phyloP scores from a whole-genome alignment of 495 filamentous ascomycete species.

The Aspergillus baeticus region DNA sequence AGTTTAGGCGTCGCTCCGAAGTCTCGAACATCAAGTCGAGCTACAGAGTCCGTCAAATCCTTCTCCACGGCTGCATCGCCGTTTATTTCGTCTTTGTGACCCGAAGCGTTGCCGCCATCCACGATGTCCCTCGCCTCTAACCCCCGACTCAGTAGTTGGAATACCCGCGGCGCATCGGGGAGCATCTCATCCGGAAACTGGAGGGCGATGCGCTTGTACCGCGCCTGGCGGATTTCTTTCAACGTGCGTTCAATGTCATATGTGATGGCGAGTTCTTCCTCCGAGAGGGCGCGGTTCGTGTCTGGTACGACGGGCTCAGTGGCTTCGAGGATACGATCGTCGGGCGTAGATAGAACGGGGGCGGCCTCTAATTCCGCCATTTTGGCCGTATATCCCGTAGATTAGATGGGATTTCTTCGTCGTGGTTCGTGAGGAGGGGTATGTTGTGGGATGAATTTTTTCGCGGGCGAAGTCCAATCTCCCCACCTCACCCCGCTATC shows the following conservation, averaged over 20 bases:
- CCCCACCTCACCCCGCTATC: slow-evolving; percentile 41
- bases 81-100: slow-evolving; percentile 1
- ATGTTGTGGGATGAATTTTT: slow-evolving; percentile 14
- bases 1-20: slow-evolving; percentile 50
- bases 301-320: slow-evolving; percentile 33
- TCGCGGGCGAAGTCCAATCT: slow-evolving; percentile 25
- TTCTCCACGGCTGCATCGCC: slow-evolving; percentile 22
- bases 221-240: slow-evolving; percentile 64
- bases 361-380: slow-evolving; percentile 49
- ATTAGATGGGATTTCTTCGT: background rate
- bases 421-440: background rate
- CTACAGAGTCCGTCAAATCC: slow-evolving; percentile 25
- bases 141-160: slow-evolving; percentile 62
- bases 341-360: slow-evolving; percentile 86
- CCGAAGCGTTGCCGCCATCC: slow-evolving; percentile 11
- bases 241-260: slow-evolving; percentile 89
- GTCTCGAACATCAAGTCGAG: slow-evolving; percentile 32
- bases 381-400: background rate
- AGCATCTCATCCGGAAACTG: slow-evolving; percentile 96
- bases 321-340: slow-evolving; percentile 70
- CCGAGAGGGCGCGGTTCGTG: slow-evolving; percentile 42
- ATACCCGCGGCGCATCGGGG: slow-evolving; percentile 78
- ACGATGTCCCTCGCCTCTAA: slow-evolving; percentile 41
- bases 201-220: slow-evolving; percentile 76
- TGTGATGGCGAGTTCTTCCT: slow-evolving; percentile 70